Conservation (phyloP, 75 land plant genomes). For the Larix kaempferi region DNA sequence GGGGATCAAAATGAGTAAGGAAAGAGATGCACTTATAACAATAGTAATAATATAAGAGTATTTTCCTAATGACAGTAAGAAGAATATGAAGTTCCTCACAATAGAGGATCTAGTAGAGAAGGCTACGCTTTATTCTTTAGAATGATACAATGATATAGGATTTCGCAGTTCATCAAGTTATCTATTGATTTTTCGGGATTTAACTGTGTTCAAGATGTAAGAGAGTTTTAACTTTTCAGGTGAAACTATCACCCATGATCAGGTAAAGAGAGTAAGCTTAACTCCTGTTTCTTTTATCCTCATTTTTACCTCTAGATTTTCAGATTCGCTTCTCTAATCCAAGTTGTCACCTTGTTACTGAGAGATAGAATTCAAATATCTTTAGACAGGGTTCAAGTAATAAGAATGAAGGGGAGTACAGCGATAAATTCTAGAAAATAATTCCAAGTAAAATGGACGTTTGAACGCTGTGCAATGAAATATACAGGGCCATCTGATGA, state of each 20-base stretch:
- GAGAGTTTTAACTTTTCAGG: too few relatives aligned
- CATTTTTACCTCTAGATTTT: background rate
- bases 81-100: background rate
- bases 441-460: too few relatives aligned
- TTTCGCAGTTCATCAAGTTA: too few relatives aligned
- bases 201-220: too few relatives aligned
- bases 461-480: too few relatives aligned
- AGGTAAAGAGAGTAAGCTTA: too few relatives aligned
- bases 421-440: too few relatives aligned
- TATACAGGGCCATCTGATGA: too few relatives aligned
- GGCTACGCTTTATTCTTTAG: background rate
- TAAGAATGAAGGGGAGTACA: background rate
- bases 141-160: too few relatives aligned
- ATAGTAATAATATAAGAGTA: background rate
- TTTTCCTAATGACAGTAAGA: background rate
- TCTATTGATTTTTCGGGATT: too few relatives aligned
- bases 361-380: background rate
- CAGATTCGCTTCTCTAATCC: background rate
- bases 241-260: too few relatives aligned
- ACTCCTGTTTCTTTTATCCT: background rate
- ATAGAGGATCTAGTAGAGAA: background rate
- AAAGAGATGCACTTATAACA: background rate
- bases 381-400: background rate
- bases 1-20: background rate
- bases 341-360: background rate